These are phyloP conservation scores for Recurvomyces mirabilis DNA, from an alignment of 495 filamentous ascomycete genomes.

Conservation along the genomic window DNA sequence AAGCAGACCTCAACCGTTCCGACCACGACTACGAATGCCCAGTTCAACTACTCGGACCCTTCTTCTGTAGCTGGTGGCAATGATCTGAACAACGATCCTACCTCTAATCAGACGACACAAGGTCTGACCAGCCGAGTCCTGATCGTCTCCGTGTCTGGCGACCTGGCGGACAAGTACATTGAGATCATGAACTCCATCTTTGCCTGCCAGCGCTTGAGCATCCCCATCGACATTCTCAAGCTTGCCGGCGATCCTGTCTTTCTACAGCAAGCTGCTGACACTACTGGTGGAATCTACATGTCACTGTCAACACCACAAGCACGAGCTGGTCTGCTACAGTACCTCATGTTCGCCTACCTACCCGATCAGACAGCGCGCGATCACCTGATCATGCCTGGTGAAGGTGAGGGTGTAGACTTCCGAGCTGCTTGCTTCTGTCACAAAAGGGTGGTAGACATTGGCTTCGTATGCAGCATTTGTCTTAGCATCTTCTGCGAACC, in stretches of 20 bases:
- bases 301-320: conserved; percentile 13
- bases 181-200: conserved; percentile 97
- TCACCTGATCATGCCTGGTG: conserved; percentile 61
- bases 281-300: conserved; percentile 73
- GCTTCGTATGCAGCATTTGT: conserved; percentile 92
- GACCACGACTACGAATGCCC: conserved; percentile 19
- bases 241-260: conserved; percentile 82
- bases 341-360: conserved; percentile 91
- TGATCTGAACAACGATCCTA: conserved; percentile 10
- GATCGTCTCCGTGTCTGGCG: conserved; percentile 64
- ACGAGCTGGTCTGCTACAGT: conserved; percentile 68
- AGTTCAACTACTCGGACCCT: conserved; percentile 18
- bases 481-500: conserved; percentile 51
- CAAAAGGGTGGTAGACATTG: conserved; percentile 76
- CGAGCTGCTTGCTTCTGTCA: conserved; percentile 96
- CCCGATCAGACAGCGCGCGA: conserved; percentile 57
- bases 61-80: conserved; percentile 14
- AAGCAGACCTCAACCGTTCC: conserved; percentile 36
- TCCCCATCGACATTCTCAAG: conserved; percentile 84
- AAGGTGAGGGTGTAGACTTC: conserved; percentile 79
- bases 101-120: conserved; percentile 11
- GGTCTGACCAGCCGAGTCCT: conserved; percentile 61
- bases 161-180: conserved; percentile 84
- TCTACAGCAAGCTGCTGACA: conserved; percentile 84
- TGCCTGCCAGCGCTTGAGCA: conserved; percentile 71